A percentile compares a stretch with the other conserved stretches of the same genome.
Evolutionary conservation across 352 stramenopile species (phyloP).

Genomic region (Globisporangium viniferum): DNA sequence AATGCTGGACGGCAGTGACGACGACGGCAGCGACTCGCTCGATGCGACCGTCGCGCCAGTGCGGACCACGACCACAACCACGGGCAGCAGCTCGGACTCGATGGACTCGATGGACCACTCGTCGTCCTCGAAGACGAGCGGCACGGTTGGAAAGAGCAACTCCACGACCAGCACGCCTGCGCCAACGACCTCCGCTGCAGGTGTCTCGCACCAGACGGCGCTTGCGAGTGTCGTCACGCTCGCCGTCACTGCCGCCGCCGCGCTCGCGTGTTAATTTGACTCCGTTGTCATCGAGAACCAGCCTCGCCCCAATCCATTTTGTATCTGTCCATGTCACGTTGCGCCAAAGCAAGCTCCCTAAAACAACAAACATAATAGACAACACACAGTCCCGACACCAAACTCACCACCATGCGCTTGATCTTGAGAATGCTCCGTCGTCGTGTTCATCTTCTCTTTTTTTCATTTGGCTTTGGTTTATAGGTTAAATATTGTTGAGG

Average conservation of each 20-base stretch:
- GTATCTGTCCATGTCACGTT: not conserved
- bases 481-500: slow-evolving; percentile 11
- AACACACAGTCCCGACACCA: not conserved
- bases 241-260: slow-evolving; percentile 22
- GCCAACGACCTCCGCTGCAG: slow-evolving; percentile 4
- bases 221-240: slow-evolving; percentile 22
- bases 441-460: slow-evolving; percentile 1
- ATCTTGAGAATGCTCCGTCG: not conserved
- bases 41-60: not conserved
- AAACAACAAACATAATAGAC: not conserved
- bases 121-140: slow-evolving; percentile 11
- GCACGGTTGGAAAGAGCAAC: slow-evolving; percentile 19
- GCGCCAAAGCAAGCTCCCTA: not conserved
- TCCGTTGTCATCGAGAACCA: not conserved
- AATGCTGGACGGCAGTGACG: slow-evolving; percentile 6
- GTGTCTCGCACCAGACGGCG: slow-evolving; percentile 8
- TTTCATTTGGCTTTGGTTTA: not conserved
- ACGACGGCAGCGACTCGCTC: slow-evolving; percentile 18
- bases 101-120: slow-evolving; percentile 12
- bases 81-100: not conserved
- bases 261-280: not conserved
- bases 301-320: not conserved
- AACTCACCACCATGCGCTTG: not conserved
- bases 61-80: not conserved
- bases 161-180: slow-evolving; percentile 10